Conservation (phyloP, 148 eudicot species). For the Polygonum aviculare region DNA sequence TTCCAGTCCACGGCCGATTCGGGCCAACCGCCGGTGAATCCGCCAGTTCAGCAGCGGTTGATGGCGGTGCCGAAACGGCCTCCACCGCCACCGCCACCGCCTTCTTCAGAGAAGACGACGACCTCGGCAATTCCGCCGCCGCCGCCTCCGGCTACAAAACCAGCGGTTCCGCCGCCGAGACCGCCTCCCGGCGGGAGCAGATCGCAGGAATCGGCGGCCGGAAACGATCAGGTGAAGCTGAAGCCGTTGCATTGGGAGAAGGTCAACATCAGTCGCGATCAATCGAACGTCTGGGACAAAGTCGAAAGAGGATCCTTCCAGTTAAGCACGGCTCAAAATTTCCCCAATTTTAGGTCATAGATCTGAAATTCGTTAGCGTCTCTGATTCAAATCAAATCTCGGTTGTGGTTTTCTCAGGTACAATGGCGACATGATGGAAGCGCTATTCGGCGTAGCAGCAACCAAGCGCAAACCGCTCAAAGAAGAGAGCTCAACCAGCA, state of each 20-base stretch:
- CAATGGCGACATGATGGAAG: constrained; percentile 89
- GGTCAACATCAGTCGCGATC: constrained; percentile 57
- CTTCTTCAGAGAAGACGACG: constrained; percentile 12
- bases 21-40: constrained; percentile 16
- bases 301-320: constrained; percentile 65
- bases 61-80: constrained; percentile 14
- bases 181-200: constrained; percentile 26
- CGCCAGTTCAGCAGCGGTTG: background rate
- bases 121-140: constrained; percentile 17
- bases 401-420: constrained; percentile 26
- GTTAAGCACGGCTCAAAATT: constrained; percentile 19
- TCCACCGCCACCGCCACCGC: constrained; percentile 33
- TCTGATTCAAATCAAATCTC: background rate
- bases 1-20: background rate
- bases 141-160: constrained; percentile 34
- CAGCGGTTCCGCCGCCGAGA: constrained; percentile 19
- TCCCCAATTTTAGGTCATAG: background rate
- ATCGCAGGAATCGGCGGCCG: constrained; percentile 19
- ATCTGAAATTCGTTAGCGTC: background rate
- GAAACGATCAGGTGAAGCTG: constrained; percentile 54
- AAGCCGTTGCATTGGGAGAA: constrained; percentile 98
- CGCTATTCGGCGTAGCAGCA: constrained; percentile 68
- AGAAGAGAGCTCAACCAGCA: constrained; percentile 12
- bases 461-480: constrained; percentile 42
- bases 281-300: constrained; percentile 88